Evolutionary conservation across 495 filamentous ascomycete species (phyloP), one percentile per base, ranked within the genome.

Genomic region (Penicillium angulare): DNA sequence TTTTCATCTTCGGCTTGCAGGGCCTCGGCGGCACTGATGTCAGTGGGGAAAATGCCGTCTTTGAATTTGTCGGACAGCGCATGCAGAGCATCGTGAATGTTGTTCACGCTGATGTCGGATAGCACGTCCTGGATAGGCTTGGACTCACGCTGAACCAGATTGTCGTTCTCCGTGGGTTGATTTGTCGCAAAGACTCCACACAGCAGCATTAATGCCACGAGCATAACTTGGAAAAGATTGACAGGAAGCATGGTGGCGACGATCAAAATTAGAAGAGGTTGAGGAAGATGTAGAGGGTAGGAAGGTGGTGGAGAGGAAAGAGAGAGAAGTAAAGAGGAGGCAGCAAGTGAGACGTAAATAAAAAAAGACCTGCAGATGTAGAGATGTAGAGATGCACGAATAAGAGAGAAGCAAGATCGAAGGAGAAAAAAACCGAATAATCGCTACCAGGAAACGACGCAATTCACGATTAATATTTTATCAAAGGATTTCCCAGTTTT

Each of bases 41-140:
- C 75, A 62, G 69, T 70, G 16, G 52, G 61, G 53, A 73, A 80
- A 57, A 79, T 69, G 55, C 78, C 79, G 59, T 81, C 65, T 48
- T 75, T 67, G 59, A 76, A 82, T 57, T 73, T 76, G 33, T 63
- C 64, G 47, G 74, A 70, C 42, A 76, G 64, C 44, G 63, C 62
- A 55, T 81, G 78, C 40, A 81, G 65, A 38, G 71, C 75, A 46
- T 71, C 68, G 61, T 82, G 79, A 26, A 80, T 57, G 35, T 68
- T 62, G 38, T 63, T 56, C 31, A 67, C 68, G 38, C 73, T 58
- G 48, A 72, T 67, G 43, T 68, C 58, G 46, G 64, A 66, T n/a
- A 71, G 62, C 2, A 74, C 56, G n/a, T 70, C 64, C 43, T 70
- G 61, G 51, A 76, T 63, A 48, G 64, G n/a, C n/a, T n/a, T n/a